These are phyloP conservation scores for Zoysia matrella DNA, from an alignment of 202 grass and related monocot species.

Conservation along the genomic window DNA sequence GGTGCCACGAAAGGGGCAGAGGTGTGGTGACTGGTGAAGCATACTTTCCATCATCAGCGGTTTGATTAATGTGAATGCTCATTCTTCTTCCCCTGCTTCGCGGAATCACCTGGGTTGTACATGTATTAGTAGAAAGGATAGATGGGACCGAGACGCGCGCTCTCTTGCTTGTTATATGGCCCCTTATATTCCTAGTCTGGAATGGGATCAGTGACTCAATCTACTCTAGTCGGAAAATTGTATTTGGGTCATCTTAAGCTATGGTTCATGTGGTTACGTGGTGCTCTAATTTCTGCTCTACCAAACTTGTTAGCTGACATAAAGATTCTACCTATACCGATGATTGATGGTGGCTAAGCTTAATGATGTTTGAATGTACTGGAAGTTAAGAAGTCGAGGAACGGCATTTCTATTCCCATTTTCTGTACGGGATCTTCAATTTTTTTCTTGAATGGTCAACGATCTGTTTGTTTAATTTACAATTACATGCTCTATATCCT, in stretches of 20 bases:
- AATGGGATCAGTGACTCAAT: background rate
- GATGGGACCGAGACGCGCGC: background rate
- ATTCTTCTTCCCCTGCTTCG: background rate
- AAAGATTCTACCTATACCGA: background rate
- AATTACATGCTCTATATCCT: too few relatives aligned
- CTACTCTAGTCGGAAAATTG: too few relatives aligned
- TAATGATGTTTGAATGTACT: background rate
- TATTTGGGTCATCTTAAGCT: background rate
- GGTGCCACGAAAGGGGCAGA: constrained; percentile 68
- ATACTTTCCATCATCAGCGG: background rate
- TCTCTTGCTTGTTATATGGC: background rate
- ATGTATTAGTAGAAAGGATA: constrained; percentile 33
- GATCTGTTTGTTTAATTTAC: too few relatives aligned
- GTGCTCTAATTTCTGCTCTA: background rate
- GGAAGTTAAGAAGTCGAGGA: background rate
- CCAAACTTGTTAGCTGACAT: background rate
- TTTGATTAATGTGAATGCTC: constrained; percentile 20
- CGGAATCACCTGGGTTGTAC: constrained; percentile 29
- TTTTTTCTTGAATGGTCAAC: background rate
- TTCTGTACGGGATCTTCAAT: background rate
- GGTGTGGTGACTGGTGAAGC: constrained; percentile 53
- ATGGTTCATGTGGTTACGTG: background rate
- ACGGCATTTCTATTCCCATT: background rate
- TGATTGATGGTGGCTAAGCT: background rate
- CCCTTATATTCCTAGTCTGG: constrained; percentile 19